Percentiles rank a stretch among this genome's conserved stretches.
Evolutionary conservation across 176 grass and related monocot genomes (phyloP).

Genomic region (Oryza officinalis): DNA sequence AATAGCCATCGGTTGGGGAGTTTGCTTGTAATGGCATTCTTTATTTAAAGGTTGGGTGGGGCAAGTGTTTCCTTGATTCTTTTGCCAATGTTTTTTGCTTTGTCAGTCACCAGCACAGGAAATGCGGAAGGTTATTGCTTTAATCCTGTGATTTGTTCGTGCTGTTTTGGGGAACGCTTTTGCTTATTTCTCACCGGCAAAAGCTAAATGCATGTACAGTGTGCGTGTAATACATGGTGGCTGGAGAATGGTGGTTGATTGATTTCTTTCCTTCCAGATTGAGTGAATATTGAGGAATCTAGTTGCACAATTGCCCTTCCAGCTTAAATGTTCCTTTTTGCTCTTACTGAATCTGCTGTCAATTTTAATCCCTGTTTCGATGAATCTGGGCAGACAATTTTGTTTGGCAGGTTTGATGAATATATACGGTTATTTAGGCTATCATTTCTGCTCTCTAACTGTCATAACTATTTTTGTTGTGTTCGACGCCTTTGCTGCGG

Average conservation of each 20-base stretch:
- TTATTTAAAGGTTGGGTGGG: conserved; percentile 35
- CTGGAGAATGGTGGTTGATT: conserved; percentile 5
- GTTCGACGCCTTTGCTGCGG: neutral
- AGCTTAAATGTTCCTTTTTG: neutral
- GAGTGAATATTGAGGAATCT: conserved; percentile 1
- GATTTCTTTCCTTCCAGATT: conserved; percentile 26
- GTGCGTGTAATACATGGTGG: conserved; percentile 24
- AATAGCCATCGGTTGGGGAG: conserved; percentile 47
- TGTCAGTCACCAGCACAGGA: neutral
- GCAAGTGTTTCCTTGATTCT: conserved; percentile 46
- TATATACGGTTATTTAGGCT: neutral
- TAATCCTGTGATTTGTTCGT: conserved; percentile 45
- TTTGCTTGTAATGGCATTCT: conserved; percentile 31
- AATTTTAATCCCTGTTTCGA: neutral
- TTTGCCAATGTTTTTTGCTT: conserved; percentile 39
- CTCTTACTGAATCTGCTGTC: neutral
- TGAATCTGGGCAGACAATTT: neutral
- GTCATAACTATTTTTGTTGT: neutral
- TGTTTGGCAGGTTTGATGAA: neutral
- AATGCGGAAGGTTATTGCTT: conserved; percentile 1
- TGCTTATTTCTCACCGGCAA: conserved; percentile 42
- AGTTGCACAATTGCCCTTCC: neutral
- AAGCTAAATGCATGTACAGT: conserved; percentile 48
- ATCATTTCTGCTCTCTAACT: neutral
- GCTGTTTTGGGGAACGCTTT: conserved; percentile 22